These are phyloP conservation scores for Orbilia oligospora DNA, from an alignment of 2,329 filamentous ascomycete species.

Conservation along the genomic window DNA sequence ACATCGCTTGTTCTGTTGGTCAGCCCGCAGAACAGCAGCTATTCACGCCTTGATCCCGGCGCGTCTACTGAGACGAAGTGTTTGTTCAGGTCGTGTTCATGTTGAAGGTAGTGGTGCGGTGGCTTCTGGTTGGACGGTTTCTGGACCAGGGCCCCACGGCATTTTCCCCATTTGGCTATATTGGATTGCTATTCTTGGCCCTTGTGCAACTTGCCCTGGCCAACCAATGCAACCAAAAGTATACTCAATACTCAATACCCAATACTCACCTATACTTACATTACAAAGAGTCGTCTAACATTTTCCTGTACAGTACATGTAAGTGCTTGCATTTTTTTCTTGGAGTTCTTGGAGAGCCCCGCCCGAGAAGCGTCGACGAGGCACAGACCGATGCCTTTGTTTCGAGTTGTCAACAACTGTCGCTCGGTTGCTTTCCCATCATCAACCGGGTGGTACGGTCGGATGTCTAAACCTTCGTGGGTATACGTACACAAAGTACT, in stretches of 20 bases:
- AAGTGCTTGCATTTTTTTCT: too few species aligned
- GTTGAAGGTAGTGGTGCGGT: neutral
- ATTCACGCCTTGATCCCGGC: slow-evolving; percentile 33
- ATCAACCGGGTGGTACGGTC: neutral
- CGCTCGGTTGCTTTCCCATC: neutral
- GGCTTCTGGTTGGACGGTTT: slow-evolving; percentile 36
- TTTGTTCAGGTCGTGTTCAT: slow-evolving; percentile 8
- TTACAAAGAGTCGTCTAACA: neutral
- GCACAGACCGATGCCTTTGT: slow-evolving; percentile 17
- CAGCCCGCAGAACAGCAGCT: slow-evolving; percentile 12
- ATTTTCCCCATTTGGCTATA: slow-evolving; percentile 18
- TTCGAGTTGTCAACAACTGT: neutral
- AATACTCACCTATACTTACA: neutral
- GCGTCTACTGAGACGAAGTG: slow-evolving; percentile 54
- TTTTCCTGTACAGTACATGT: neutral
- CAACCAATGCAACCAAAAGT: slow-evolving; percentile 30
- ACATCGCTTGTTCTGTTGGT: neutral
- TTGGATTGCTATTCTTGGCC: slow-evolving; percentile 48
- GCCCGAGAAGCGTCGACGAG: neutral
- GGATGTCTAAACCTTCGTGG: neutral
- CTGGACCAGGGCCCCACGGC: slow-evolving; percentile 18
- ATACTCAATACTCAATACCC: too few species aligned
- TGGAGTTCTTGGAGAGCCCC: too few species aligned
- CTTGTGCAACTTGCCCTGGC: slow-evolving; percentile 43
- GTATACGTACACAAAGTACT: neutral